Conservation (phyloP, 2,329 filamentous ascomycete genomes). For the Colletotrichum sansevieriae region DNA sequence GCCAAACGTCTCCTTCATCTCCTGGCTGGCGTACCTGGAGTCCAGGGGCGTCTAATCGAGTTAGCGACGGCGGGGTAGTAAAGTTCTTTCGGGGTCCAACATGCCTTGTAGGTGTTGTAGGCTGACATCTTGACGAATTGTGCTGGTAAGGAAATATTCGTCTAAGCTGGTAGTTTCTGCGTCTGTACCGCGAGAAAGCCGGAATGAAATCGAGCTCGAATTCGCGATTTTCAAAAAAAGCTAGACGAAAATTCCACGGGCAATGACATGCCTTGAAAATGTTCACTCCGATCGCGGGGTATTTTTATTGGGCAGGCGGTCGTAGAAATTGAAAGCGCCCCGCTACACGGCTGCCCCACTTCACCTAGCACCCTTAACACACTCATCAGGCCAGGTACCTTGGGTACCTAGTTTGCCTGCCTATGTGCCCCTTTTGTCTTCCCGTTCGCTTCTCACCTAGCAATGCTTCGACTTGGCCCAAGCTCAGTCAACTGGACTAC, state of each 20-base stretch:
- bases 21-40: conserved; percentile 78
- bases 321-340: conserved; percentile 10
- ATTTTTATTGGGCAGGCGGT: conserved; percentile 31
- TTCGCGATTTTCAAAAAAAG: too few species aligned
- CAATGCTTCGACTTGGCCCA: conserved; percentile 35
- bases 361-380: too few species aligned
- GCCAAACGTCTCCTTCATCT: conserved; percentile 86
- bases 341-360: not conserved
- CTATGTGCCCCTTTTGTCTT: conserved; percentile 17
- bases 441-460: not conserved
- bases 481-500: conserved; percentile 25
- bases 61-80: conserved; percentile 3
- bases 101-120: conserved; percentile 11
- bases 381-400: not conserved
- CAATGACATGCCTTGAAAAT: conserved; percentile 25
- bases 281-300: conserved; percentile 29
- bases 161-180: too few species aligned
- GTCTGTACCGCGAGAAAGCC: too few species aligned
- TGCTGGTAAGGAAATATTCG: too few species aligned
- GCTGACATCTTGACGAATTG: conserved; percentile 6
- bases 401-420: too few species aligned
- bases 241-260: conserved; percentile 4
- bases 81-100: not conserved
- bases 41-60: conserved; percentile 67
- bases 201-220: too few species aligned